phyloP scores from a whole-genome alignment of 495 filamentous ascomycete genomes.

The Neurospora sp. region DNA sequence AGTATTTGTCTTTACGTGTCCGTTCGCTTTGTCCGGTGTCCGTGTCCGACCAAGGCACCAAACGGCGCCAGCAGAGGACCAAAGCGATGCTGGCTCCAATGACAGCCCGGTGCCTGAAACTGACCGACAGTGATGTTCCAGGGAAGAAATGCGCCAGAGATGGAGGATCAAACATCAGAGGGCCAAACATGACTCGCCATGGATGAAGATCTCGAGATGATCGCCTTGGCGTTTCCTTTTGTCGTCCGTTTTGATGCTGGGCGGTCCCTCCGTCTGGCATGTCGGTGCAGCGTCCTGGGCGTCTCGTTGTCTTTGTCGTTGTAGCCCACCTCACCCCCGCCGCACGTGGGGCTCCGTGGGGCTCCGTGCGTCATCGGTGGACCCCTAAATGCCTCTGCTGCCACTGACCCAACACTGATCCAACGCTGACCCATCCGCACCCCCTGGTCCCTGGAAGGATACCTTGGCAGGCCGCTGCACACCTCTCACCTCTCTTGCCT shows the following conservation, averaged over 20 bases:
- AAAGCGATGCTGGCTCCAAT: constrained; percentile 2
- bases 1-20: background rate
- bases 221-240: background rate
- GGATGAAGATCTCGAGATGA: background rate
- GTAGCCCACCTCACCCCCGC: background rate
- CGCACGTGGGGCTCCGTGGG: background rate
- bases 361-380: background rate
- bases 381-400: background rate
- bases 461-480: background rate
- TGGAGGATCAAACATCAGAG: background rate
- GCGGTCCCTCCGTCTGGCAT: background rate
- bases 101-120: background rate
- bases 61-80: background rate
- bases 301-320: background rate
- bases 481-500: background rate
- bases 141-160: background rate
- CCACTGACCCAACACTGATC: background rate
- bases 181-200: background rate
- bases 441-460: background rate
- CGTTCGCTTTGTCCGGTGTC: background rate
- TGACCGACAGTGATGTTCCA: background rate
- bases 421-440: background rate
- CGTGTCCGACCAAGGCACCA: background rate
- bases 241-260: background rate
- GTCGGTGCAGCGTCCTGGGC: background rate